These are phyloP conservation scores for Filobasidium wieringae DNA, from an alignment of 768 basidiomycete species.

Conservation along the genomic window DNA sequence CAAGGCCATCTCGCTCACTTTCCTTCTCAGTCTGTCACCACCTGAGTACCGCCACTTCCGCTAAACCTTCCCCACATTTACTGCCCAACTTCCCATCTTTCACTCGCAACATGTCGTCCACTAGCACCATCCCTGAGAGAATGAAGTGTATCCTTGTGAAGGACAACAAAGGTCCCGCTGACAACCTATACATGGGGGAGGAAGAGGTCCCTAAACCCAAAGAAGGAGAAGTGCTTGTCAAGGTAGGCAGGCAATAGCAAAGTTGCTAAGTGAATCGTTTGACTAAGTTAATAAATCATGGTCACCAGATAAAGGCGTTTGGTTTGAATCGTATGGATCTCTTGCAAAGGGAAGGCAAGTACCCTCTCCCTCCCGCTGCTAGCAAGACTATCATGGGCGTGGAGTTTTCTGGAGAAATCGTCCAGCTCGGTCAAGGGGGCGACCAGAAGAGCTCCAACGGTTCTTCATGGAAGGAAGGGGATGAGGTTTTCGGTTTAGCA, in stretches of 20 bases:
- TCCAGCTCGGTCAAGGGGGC: conserved; percentile 47
- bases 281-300: background rate
- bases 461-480: conserved; percentile 53
- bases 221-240: conserved; percentile 60
- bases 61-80: too few species aligned
- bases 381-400: conserved; percentile 64
- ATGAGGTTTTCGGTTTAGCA: conserved; percentile 67
- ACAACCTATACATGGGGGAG: conserved; percentile 68
- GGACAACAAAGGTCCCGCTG: conserved; percentile 59
- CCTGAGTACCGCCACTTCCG: too few species aligned
- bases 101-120: background rate
- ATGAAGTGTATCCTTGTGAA: conserved; percentile 77
- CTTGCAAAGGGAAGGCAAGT: conserved; percentile 44
- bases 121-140: conserved; percentile 4
- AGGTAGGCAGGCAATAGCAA: conserved; percentile 45
- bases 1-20: too few species aligned
- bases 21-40: too few species aligned
- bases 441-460: conserved; percentile 50
- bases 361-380: conserved; percentile 65
- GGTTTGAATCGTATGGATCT: conserved; percentile 86
- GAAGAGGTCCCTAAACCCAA: conserved; percentile 51
- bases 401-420: conserved; percentile 66
- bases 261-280: background rate
- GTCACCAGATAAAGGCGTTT: conserved; percentile 58
- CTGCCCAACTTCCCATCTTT: too few species aligned